Percentiles rank a stretch among this genome's conserved stretches.
These are phyloP conservation scores for Colletotrichum costaricense DNA, from an alignment of 2,329 filamentous ascomycete genomes.

Conservation along the genomic window DNA sequence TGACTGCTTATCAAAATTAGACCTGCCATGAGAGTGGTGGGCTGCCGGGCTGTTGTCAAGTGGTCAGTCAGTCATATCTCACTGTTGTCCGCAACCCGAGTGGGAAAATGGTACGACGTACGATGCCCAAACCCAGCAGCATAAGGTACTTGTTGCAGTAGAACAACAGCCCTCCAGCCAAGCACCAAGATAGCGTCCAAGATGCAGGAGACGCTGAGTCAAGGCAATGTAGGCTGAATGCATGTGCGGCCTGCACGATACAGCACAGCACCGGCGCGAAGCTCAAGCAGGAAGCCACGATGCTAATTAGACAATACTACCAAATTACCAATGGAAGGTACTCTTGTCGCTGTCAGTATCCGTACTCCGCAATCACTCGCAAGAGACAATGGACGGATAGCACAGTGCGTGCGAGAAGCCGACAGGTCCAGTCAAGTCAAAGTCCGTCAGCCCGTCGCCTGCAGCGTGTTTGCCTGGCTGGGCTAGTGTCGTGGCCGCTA, in stretches of 20 bases:
- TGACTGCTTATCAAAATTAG: too few species aligned
- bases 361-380: not conserved
- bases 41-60: not conserved
- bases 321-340: not conserved
- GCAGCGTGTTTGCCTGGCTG: not conserved
- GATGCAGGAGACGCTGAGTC: conserved; percentile 19
- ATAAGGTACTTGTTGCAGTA: not conserved
- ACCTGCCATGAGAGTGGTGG: too few species aligned
- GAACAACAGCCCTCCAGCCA: not conserved
- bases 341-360: not conserved
- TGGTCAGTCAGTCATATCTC: not conserved
- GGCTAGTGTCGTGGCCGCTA: not conserved
- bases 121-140: not conserved
- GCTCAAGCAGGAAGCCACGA: not conserved
- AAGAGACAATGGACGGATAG: not conserved
- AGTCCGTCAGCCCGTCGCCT: not conserved
- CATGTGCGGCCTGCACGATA: conserved; percentile 6
- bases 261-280: not conserved
- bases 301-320: too few species aligned
- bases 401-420: not conserved
- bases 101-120: not conserved
- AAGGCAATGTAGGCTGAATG: conserved; percentile 24
- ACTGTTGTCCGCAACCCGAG: not conserved
- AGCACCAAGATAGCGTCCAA: not conserved
- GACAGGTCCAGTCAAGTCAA: not conserved